Evolutionary conservation across 306 rosid species (phyloP), one percentile per base, ranked within the genome.

Genomic region (Trifolium pratense): DNA sequence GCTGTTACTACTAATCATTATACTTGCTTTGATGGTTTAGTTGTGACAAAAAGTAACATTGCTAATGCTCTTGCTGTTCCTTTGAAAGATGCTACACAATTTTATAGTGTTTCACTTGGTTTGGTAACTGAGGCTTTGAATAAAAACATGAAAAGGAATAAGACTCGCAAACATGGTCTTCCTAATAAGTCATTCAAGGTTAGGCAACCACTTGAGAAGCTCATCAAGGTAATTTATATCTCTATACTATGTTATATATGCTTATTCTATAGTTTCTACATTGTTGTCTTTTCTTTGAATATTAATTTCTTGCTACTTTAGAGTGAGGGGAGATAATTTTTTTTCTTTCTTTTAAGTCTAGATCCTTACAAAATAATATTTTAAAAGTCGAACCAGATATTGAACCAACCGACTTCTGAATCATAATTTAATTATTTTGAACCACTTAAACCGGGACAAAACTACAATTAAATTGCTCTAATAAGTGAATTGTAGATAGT

Each of bases 1-100:
- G 96, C 92, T 10, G 84, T 88, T 7, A 83, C 87, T 12, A 92
- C 96, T 5, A 92, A 92, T 74, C 96, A 90, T n/a, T 84, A 87
- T 71, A 92, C 96, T 0, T 92, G 97, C 40, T 68, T 62, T 43
- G 97, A 92, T 2, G 96, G 96, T 29, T 76, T 92, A n/a, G 83
- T 71, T 37, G 87, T 55, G 37, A 77, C 86, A 3, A 78, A 84
- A 43, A 86, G 93, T 66, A 70, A 51, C 36, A 62, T 90, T 11
- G 84, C 52, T 5, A 51, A 52, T 16, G 86, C 80, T 7, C 26
- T 90, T 56, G 73, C 87, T 1, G 87, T 42, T 65, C 86, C 86
- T 3, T 29, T 89, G 13, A 76, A 68, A 26, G 84, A 70, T 48
- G 82, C 65, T 5, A 86, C 89, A 2, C 64, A 81, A 43, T 3